These are phyloP conservation scores for Pyrenochaeta sp. DNA, from an alignment of 2,329 filamentous ascomycete genomes.

Conservation along the genomic window DNA sequence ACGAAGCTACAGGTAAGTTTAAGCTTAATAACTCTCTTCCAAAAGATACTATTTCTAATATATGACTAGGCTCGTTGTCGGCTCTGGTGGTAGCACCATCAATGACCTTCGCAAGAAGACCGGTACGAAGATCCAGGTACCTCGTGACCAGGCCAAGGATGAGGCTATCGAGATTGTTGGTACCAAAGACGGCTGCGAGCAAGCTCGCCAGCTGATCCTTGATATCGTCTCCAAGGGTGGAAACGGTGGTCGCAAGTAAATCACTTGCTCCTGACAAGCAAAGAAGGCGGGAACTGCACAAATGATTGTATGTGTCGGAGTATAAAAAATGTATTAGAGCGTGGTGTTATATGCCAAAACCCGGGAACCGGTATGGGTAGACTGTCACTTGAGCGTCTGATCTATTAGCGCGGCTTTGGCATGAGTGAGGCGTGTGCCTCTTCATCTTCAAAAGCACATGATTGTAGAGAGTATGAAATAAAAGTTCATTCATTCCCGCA, in stretches of 20 bases:
- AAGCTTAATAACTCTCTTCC: not conserved
- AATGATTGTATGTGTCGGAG: not conserved
- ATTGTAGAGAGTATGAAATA: not conserved
- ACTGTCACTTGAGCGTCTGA: not conserved
- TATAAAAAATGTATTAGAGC: not conserved
- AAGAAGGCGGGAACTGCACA: not conserved
- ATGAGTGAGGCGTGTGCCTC: not conserved
- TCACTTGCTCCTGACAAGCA: not conserved
- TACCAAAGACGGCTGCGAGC: conserved; percentile 78
- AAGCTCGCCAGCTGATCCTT: conserved; percentile 88
- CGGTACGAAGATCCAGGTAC: conserved; percentile 92
- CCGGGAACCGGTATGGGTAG: not conserved
- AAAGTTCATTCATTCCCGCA: not conserved
- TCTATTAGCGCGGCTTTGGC: not conserved
- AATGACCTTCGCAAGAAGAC: conserved; percentile 92
- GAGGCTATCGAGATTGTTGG: conserved; percentile 94
- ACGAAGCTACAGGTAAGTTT: conserved; percentile 70
- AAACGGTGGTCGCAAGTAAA: conserved; percentile 35
- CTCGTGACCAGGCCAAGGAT: conserved; percentile 74
- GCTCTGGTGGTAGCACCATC: conserved; percentile 87
- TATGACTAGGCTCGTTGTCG: conserved; percentile 76
- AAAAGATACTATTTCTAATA: conserved; percentile 9
- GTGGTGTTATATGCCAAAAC: not conserved
- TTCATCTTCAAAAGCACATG: too few species aligned
- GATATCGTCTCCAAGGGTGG: conserved; percentile 68